phyloP scores from a whole-genome alignment of 2,329 filamentous ascomycete genomes.

The Aureobasidium vineae region DNA sequence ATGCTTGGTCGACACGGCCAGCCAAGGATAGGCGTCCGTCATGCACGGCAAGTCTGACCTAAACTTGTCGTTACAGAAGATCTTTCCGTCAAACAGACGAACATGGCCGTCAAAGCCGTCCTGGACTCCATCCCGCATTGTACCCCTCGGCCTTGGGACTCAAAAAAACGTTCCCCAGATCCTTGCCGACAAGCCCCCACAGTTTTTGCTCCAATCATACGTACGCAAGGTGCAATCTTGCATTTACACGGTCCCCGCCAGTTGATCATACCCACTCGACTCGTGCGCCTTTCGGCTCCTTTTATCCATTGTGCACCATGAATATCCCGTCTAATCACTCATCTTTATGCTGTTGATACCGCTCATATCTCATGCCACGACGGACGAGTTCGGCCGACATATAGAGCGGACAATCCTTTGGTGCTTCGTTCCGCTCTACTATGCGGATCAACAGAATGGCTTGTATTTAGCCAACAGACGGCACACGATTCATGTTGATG shows the following conservation, averaged over 20 bases:
- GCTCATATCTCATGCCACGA: background rate
- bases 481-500: background rate
- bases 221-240: constrained; percentile 17
- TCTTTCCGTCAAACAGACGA: constrained; percentile 5
- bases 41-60: constrained; percentile 11
- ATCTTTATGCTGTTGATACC: background rate
- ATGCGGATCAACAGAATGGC: background rate
- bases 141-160: constrained; percentile 9
- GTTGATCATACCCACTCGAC: background rate
- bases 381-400: constrained; percentile 11
- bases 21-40: constrained; percentile 10
- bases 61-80: constrained; percentile 5
- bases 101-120: constrained; percentile 6
- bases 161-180: constrained; percentile 16
- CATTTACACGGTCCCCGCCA: constrained; percentile 10
- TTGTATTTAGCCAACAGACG: constrained; percentile 9
- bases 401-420: background rate
- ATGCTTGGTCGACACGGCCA: background rate
- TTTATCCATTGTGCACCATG: constrained; percentile 5
- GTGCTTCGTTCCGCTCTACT: background rate
- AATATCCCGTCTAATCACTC: background rate
- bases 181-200: constrained; percentile 1
- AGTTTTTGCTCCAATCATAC: constrained; percentile 24
- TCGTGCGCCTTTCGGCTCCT: background rate
- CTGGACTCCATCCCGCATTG: constrained; percentile 14